Evolutionary conservation across 306 rosid genomes (phyloP), one percentile per base, ranked within the genome.

Genomic region (Gastrolobium villosum): DNA sequence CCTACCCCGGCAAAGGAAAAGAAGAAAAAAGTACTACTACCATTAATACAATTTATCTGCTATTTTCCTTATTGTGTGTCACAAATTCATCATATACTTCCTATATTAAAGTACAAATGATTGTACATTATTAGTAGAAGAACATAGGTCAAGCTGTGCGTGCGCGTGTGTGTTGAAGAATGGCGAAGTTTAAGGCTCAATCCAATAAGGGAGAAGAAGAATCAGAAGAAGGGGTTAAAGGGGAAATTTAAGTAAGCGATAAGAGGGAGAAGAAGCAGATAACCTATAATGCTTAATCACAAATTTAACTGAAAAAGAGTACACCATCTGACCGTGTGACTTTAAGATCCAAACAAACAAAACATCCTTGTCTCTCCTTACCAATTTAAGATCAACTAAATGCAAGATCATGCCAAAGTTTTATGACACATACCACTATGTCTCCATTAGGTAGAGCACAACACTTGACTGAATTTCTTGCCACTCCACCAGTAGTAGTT

Each of bases 371-470:
- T 53, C 36, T 52, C 44, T 31, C 68, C 52, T 56, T 37, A 48
- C 52, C 50, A 84, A 55, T 28, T 46, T 70, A 20, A 75, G 65
- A 70, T 49, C 9, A 70, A 63, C 55, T 75, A 75, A 45, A 59
- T 30, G 30, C 14, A 78, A 2, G 9, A n/a, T 20, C 64, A 65
- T 65, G 28, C 63, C 53, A 70, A 72, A 84, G 86, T 82, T 79
- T 64, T 82, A 73, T 84, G 60, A 70, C 72, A 84, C 97, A 57
- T 95, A 95, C 99, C 99, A 91, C 98, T 86, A 95, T 77, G 88
- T 91, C 95, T 74, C 99, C 99, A 82, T 87, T 93, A 72, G 97
- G 84, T 66, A 95, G 94, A 79, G 94, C 86, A 86, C 84, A 87
- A 73, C 98, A 95, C 85, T 89, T 93, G 49, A 84, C 85, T 75